Base-by-base conservation (phyloP, 495 filamentous ascomycete species). In the Neurospora sp. region DNA sequence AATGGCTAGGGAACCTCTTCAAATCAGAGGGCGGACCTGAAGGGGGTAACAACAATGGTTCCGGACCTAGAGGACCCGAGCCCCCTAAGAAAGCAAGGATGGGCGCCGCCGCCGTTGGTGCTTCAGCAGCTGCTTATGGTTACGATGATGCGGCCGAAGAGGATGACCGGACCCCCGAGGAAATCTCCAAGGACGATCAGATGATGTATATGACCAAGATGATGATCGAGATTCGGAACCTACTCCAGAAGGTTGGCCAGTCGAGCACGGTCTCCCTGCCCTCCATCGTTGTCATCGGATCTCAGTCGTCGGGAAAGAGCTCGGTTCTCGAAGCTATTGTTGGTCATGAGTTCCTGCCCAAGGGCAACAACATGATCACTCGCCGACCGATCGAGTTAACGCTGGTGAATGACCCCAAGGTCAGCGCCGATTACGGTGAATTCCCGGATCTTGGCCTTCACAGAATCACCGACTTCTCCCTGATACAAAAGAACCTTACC, bases 141-240 rank as follows among this genome's bases (percentile, higher is more conserved):
- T 93, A 92, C 76, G 88, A 92, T 40, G 83, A 90, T 73, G 86
- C 89, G 3, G 84, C 89, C 10, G 94, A 97, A 37, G 87, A 92
- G 39, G 94, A 97, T 76, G 77, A 82, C 0, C 83, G 92, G 35
- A 82, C 82, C 35, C 76, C 79, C 17, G 88, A 87, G 45, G 86
- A 92, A 75, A 83, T 84, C 71, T 92, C 94, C 5, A 89, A 91
- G 77, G 95, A 99, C 78, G 96, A 99, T 77, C 96, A 99, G 81
- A 99, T 99, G 95, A 99, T 99, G 96, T 84, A 97, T 75, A 85
- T 99, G 80, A 99, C 96, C 0, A 94, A 94, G 83, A 97, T 97
- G 82, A 99, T 99, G 96, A 99, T 99, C 78, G 95, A 99, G 80
- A 98, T 99, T 70, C 85, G 96, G 74, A 94, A 90, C 74, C 93